Percentiles rank a stretch among this genome's conserved stretches.
Conservation (phyloP, 2,329 filamentous ascomycete species). For the Cercospora janseana region DNA sequence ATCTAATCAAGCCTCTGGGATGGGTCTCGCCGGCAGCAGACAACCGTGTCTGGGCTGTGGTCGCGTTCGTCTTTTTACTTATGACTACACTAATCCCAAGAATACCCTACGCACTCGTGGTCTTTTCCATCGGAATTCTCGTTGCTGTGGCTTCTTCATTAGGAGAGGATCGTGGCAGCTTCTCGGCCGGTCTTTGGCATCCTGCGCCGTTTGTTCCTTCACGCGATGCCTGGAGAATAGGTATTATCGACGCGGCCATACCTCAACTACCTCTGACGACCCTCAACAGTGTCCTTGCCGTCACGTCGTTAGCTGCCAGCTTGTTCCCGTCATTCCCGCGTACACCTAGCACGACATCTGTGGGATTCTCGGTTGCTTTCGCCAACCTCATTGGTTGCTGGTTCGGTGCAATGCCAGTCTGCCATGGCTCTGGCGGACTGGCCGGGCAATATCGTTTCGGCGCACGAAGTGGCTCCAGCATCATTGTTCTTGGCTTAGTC, state of each 20-base stretch:
- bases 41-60: conserved; percentile 74
- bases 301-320: conserved; percentile 73
- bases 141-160: conserved; percentile 53
- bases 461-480: conserved; percentile 78
- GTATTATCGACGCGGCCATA: conserved; percentile 66
- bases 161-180: conserved; percentile 41
- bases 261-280: conserved; percentile 89
- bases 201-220: conserved; percentile 53
- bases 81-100: conserved; percentile 62
- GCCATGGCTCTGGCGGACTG: conserved; percentile 86
- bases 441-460: conserved; percentile 91
- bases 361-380: conserved; percentile 75
- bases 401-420: conserved; percentile 94
- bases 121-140: conserved; percentile 67
- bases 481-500: conserved; percentile 72
- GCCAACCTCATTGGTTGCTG: conserved; percentile 87
- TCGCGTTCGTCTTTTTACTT: conserved; percentile 69
- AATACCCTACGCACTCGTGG: conserved; percentile 73
- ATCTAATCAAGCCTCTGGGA: conserved; percentile 63
- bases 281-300: conserved; percentile 88
- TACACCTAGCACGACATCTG: conserved; percentile 68
- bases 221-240: conserved; percentile 49
- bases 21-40: conserved; percentile 70
- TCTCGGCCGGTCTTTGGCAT: conserved; percentile 55
- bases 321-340: conserved; percentile 60